A percentile compares a stretch with the other conserved stretches of the same genome.
Conservation (phyloP, 2,329 filamentous ascomycete genomes). For the Trichoderma citrinoviride region DNA sequence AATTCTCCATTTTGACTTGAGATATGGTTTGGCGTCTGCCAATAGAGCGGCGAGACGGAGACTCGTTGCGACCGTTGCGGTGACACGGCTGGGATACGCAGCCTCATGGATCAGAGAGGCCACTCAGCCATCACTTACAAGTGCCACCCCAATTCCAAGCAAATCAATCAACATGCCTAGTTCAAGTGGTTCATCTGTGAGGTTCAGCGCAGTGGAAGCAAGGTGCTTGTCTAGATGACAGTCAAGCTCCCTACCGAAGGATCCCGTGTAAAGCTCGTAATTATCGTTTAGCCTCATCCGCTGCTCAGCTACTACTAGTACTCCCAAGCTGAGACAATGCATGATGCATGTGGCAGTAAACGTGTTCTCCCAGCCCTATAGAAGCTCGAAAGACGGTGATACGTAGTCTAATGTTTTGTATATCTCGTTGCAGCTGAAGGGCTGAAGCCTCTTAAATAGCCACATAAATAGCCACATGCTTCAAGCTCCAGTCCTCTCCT, state of each 20-base stretch:
- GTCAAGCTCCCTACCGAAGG: neutral
- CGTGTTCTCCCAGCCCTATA: too few species aligned
- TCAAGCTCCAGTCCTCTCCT: neutral
- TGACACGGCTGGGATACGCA: neutral
- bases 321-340: too few species aligned
- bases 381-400: too few species aligned
- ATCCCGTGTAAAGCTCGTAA: too few species aligned
- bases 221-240: too few species aligned
- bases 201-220: neutral
- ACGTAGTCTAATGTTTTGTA: neutral
- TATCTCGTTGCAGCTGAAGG: neutral
- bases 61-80: slow-evolving; percentile 1
- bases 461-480: neutral
- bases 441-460: neutral
- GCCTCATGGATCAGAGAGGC: neutral
- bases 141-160: too few species aligned
- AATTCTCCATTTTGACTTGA: neutral
- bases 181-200: too few species aligned
- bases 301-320: too few species aligned
- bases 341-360: too few species aligned
- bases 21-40: neutral
- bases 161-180: too few species aligned
- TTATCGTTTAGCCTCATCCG: too few species aligned
- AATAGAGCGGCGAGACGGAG: neutral
- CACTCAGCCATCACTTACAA: too few species aligned